A percentile compares a stretch with the other conserved stretches of the same genome.
These are phyloP conservation scores for Fistulifera solaris DNA, from an alignment of 108 stramenopile species.

Conservation along the genomic window DNA sequence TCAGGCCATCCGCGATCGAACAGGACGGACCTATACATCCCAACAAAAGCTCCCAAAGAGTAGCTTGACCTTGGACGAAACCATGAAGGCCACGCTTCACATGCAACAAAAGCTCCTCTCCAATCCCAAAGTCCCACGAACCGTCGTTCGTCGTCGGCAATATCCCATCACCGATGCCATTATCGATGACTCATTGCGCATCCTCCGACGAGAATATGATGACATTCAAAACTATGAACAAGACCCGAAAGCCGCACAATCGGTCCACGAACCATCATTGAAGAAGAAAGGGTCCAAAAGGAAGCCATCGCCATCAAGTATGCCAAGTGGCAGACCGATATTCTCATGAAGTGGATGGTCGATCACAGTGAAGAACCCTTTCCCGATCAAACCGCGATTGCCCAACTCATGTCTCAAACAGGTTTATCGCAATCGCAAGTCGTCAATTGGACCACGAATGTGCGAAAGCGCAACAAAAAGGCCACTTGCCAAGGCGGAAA, in stretches of 20 bases:
- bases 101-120: constrained; percentile 6
- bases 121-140: not conserved
- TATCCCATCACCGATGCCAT: constrained; percentile 17
- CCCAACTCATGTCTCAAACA: constrained; percentile 6
- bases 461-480: constrained; percentile 46
- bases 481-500: constrained; percentile 31
- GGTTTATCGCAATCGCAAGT: constrained; percentile 19
- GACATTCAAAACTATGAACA: not conserved
- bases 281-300: not conserved
- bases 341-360: constrained; percentile 55
- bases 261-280: not conserved
- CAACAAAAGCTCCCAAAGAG: not conserved
- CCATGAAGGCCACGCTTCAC: not conserved
- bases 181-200: constrained; percentile 17
- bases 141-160: constrained; percentile 3
- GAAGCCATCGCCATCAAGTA: constrained; percentile 36
- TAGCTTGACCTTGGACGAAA: constrained; percentile 3
- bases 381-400: constrained; percentile 10
- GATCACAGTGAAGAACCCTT: constrained; percentile 30
- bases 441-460: constrained; percentile 46
- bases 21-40: no score
- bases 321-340: constrained; percentile 52
- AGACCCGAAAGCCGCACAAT: not conserved
- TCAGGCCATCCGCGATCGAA: not conserved
- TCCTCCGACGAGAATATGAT: constrained; percentile 14